Evolutionary conservation across 371 early-diverging fungal species (phyloP), one percentile per base, ranked within the genome.

Genomic region (Mucor velutinosus): DNA sequence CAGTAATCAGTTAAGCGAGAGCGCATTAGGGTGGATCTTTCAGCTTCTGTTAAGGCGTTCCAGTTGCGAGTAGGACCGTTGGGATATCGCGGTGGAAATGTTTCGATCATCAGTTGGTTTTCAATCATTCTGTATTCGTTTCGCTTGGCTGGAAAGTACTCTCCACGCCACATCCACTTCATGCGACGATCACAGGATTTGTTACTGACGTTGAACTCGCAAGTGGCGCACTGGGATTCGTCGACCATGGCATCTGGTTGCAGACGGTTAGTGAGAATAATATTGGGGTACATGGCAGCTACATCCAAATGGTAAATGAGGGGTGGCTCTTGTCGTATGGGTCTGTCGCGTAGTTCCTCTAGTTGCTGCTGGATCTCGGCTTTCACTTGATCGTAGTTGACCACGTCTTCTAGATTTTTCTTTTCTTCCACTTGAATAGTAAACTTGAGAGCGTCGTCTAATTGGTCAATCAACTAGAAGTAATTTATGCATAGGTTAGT

Each of bases 231-330:
- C 4, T 84, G 84, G 15, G 91, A 89, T 68, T 99, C 99, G 15
- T 90, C 89, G 33, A 99, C 92, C 62, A 99, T 93, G 4, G 99
- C 95, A 77, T 97, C 95, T 2, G 99, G 99, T 80, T 99, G 99
- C 4, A 99, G 82, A 27, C 99, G 92, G 73, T 99, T 99, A 11
- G 99, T 99, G 19, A 99, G 84, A 78, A 99, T 99, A 67, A 99
- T 99, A 75, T 99, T 99, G 17, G 99, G 99, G 76, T 99, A 99
- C 99, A 99, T 99, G 29, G 99, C 99, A 0, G 96, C 99, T 4
- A 99, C 99, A 81, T 99, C 99, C 83, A 99, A 87, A 75, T 99
- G 99, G 81, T 99, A 99, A 63, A 99, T 96, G 7, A 93, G 81
- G 1, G 99, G 99, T 14, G 82, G 77, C 63, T 94, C 94, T n/a